Conservation (phyloP, 2,329 filamentous ascomycete genomes). For the Curvularia eragrostidis region DNA sequence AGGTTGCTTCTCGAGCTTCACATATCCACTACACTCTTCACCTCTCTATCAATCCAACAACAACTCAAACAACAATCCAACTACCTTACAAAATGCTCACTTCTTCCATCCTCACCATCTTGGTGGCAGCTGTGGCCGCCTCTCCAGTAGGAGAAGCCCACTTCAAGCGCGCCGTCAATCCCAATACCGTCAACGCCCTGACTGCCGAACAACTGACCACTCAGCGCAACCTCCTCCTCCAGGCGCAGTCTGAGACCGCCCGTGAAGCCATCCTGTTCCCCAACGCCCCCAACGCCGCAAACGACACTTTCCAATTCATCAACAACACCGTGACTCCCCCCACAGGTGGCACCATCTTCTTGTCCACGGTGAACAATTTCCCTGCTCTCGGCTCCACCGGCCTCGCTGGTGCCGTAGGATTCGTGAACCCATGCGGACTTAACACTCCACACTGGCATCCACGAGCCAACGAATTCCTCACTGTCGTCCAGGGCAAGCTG, state of each 20-base stretch:
- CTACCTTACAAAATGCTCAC: conserved; percentile 13
- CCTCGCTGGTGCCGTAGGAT: conserved; percentile 60
- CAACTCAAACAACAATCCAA: neutral
- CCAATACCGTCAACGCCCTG: conserved; percentile 26
- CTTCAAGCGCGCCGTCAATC: conserved; percentile 22
- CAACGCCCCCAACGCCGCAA: conserved; percentile 25
- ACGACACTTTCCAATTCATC: conserved; percentile 32
- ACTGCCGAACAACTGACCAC: conserved; percentile 21
- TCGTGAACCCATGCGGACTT: conserved; percentile 61
- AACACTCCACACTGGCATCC: conserved; percentile 53
- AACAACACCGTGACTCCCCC: conserved; percentile 45
- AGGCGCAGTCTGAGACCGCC: conserved; percentile 23
- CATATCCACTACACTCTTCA: neutral
- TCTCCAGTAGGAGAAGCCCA: conserved; percentile 16
- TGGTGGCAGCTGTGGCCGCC: conserved; percentile 16
- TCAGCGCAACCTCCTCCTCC: conserved; percentile 25
- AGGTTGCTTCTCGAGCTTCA: neutral
- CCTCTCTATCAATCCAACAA: neutral
- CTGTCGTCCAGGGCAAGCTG: conserved; percentile 47
- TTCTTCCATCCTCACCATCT: conserved; percentile 14
- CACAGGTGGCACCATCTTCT: conserved; percentile 57
- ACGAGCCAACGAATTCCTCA: conserved; percentile 51
- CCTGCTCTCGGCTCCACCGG: conserved; percentile 63
- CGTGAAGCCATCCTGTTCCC: conserved; percentile 29
- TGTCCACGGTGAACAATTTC: conserved; percentile 64